Conservation (phyloP, 2,329 filamentous ascomycete genomes). For the Talaromyces sp. region DNA sequence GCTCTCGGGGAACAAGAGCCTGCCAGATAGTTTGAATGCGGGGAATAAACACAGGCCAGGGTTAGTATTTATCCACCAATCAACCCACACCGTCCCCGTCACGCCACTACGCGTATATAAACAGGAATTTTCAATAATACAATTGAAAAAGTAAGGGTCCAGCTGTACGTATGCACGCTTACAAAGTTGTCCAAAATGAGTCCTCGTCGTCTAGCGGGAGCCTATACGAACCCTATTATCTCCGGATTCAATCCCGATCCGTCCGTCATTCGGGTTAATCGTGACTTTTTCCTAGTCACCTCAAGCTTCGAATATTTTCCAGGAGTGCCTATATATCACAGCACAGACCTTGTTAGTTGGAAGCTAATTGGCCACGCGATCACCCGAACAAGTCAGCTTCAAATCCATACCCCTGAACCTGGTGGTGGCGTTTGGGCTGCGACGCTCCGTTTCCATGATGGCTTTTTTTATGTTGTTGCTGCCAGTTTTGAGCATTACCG, state of each 20-base stretch:
- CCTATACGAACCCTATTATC: constrained; percentile 39
- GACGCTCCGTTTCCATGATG: constrained; percentile 35
- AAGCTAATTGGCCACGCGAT: constrained; percentile 21
- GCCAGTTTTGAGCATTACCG: constrained; percentile 15
- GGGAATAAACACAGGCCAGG: not conserved
- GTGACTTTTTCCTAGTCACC: constrained; percentile 41
- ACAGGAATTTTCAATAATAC: not conserved
- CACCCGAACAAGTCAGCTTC: constrained; percentile 17
- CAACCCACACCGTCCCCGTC: not conserved
- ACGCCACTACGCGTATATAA: not conserved
- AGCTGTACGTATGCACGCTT: not conserved
- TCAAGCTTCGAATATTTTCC: constrained; percentile 45
- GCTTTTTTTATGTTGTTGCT: constrained; percentile 37
- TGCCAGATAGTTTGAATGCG: not conserved
- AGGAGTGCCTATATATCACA: constrained; percentile 42
- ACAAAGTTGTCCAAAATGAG: not conserved
- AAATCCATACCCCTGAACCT: constrained; percentile 33
- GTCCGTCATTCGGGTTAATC: constrained; percentile 37
- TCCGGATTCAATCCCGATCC: constrained; percentile 45
- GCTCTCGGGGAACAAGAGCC: not conserved
- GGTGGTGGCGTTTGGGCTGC: constrained; percentile 38
- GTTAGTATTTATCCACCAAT: not conserved
- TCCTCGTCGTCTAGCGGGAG: not conserved
- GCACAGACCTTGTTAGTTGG: constrained; percentile 42
- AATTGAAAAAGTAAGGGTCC: not conserved